phyloP scores from a whole-genome alignment of 1,284 basidiomycete species.

The Quambalaria eucalypti region DNA sequence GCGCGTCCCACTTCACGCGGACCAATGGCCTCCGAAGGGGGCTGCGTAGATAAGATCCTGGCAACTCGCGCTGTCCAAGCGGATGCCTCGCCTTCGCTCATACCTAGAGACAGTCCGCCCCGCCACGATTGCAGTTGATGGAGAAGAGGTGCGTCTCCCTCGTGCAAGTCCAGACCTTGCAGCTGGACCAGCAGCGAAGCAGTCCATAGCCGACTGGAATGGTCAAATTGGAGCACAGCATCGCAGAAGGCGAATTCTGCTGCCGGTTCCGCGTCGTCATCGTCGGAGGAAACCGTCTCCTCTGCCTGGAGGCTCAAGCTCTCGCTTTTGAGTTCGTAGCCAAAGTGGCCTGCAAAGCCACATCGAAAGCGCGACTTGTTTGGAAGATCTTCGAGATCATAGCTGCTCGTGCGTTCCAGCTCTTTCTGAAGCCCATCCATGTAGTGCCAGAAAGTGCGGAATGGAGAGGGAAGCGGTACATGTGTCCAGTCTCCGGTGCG shows the following conservation, averaged over 20 bases:
- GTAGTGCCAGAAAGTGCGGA: neutral
- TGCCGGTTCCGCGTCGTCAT: conserved; percentile 15
- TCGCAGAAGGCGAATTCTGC: conserved; percentile 49
- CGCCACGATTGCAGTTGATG: too few species aligned
- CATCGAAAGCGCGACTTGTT: conserved; percentile 41
- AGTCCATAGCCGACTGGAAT: conserved; percentile 48
- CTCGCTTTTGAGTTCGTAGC: conserved; percentile 55
- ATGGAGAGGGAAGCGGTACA: too few species aligned
- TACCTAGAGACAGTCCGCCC: neutral
- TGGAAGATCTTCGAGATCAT: too few species aligned
- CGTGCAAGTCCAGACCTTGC: neutral
- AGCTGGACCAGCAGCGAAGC: conserved; percentile 47
- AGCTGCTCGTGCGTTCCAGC: neutral
- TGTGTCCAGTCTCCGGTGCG: too few species aligned
- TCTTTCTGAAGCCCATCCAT: neutral
- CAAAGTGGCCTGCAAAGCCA: conserved; percentile 54
- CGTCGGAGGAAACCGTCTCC: neutral
- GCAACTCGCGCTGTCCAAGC: neutral
- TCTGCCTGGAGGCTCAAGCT: conserved; percentile 35
- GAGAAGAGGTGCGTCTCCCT: neutral
- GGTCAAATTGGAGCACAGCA: conserved; percentile 48
- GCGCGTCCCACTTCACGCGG: neutral
- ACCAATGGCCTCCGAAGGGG: neutral
- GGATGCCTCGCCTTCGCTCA: neutral
- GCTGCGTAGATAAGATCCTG: too few species aligned